Base-by-base conservation (phyloP, 169 alveolate genomes). In the Plasmodium adleri region DNA sequence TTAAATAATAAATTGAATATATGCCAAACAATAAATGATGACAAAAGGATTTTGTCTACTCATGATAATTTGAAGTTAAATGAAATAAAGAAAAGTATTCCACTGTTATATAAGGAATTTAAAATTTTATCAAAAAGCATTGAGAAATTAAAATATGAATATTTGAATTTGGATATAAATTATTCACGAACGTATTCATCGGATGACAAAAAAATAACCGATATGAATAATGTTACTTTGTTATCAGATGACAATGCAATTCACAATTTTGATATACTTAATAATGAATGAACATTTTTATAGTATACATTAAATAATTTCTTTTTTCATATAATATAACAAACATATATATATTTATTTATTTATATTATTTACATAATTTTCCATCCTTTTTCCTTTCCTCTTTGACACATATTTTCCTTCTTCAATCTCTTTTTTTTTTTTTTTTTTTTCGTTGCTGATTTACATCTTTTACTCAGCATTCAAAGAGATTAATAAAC, bases 1-100 rank as follows among this genome's bases (percentile, higher is more conserved):
- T 60, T 89, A 66, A 83, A 92, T 70, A 43, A 72, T 58, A 92
- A 92, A 70, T 78, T 92, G 32, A 49, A 62, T 20, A 72, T 73
- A 22, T 88, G 90, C 28, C 71, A 71, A 62, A 56, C 32, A 7
- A 54, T 80, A n/a, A 78, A 78, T 2, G 80, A 88, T 49, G 75
- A 56, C 22, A 28, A 43, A 12, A 15, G 56, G 17, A 13, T 24
- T 15, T 54, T 52, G n/a, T 73, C 68, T n/a, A 47, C 56, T 56
- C 26, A 54, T 22, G 91, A 73, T 15, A 70, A 54, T 45, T 12
- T 76, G 4, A 32, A 26, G 13, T 12, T 63, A 43, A 49, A 85
- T n/a, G 62, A 72, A 20, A n/a, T 74, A 54, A 71, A 87, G 59
- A 78, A 91, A 72, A 74, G 68, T 28, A 87, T 54, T 50, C 60